Base-by-base conservation (phyloP, 2,329 filamentous ascomycete genomes). In the Emergomyces pasteurianus region DNA sequence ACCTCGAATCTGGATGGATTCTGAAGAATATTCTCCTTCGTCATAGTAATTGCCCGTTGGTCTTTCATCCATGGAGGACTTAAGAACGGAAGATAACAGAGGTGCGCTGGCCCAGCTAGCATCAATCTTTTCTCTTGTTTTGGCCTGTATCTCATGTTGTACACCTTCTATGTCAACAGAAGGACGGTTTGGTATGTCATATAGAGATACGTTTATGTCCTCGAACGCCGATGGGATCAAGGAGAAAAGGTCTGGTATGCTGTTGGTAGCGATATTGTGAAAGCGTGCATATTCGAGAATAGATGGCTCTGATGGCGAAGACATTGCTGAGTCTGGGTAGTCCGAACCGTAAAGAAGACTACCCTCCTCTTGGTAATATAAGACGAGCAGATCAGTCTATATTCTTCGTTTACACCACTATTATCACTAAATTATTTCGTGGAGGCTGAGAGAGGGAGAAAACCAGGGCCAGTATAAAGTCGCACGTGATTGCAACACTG, bases 201-300 rank as follows among this genome's bases (percentile, higher is more conserved):
- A 47, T 57, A 67, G 38, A 42, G n/a, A 16, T 23, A 46, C 23
- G 36, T 58, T 40, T 43, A 61, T 42, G 42, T 61, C 57, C 26
- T 61, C 10, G 60, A 42, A 26, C 61, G 38, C 38, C 4, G 52
- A 9, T 5, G 66, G 26, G 47, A 68, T 59, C 49, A 63, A 49
- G 10, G 65, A 28, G 2, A 67, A 43, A 1, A 71, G 70, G 52
- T 72, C 60, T 5, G 65, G 65, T 3, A 67, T 67, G 65, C 75
- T 75, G 61, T 78, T 68, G 58, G 61, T 67, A 38, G 73, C 75
- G 26, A 81, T 70, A 3, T 73, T 73, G 61, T 80, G 69, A 56
- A 73, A 75, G 28, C 78, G 74, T 23, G 79, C 79, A 63, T 81
- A 82, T 21, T 79, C 75, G 8, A 80, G 67, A 7, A 77, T 65